Percentiles rank a stretch among this genome's conserved stretches.
phyloP scores from a whole-genome alignment of 805 yeast genomes.

The Wickerhamomyces bisporus region DNA sequence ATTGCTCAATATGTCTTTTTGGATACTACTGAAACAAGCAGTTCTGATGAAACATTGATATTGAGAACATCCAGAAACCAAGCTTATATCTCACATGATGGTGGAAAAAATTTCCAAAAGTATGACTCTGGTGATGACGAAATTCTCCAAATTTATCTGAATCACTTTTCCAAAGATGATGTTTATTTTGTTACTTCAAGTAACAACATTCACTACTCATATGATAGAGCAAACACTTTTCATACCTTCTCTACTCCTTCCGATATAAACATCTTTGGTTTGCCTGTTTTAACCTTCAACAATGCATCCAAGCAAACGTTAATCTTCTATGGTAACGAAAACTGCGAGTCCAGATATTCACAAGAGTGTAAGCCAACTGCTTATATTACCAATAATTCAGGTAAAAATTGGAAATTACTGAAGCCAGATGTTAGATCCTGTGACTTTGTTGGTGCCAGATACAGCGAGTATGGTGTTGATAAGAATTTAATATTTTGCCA shows the following conservation, averaged over 20 bases:
- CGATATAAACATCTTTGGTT: slow-evolving; percentile 43
- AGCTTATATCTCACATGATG: slow-evolving; percentile 60
- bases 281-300: slow-evolving; percentile 55
- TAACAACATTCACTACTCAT: slow-evolving; percentile 43
- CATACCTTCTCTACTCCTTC: slow-evolving; percentile 35
- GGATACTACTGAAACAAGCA: slow-evolving; percentile 30
- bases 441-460: slow-evolving; percentile 50
- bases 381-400: slow-evolving; percentile 60
- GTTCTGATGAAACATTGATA: slow-evolving; percentile 57
- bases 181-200: slow-evolving; percentile 20
- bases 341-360: slow-evolving; percentile 35
- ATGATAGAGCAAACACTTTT: slow-evolving; percentile 52
- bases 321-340: slow-evolving; percentile 62
- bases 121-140: slow-evolving; percentile 27
- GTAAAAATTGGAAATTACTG: slow-evolving; percentile 52
- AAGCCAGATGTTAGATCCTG: slow-evolving; percentile 51
- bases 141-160: slow-evolving; percentile 47
- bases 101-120: slow-evolving; percentile 15
- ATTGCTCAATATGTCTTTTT: slow-evolving; percentile 55
- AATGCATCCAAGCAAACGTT: slow-evolving; percentile 45
- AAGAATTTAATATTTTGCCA: slow-evolving; percentile 62
- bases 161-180: slow-evolving; percentile 51
- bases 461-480: slow-evolving; percentile 35
- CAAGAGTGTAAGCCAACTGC: slow-evolving; percentile 49
- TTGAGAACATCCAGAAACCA: slow-evolving; percentile 47